Conservation (phyloP, 2,329 filamentous ascomycete genomes). For the Mollisia scopiformis region DNA sequence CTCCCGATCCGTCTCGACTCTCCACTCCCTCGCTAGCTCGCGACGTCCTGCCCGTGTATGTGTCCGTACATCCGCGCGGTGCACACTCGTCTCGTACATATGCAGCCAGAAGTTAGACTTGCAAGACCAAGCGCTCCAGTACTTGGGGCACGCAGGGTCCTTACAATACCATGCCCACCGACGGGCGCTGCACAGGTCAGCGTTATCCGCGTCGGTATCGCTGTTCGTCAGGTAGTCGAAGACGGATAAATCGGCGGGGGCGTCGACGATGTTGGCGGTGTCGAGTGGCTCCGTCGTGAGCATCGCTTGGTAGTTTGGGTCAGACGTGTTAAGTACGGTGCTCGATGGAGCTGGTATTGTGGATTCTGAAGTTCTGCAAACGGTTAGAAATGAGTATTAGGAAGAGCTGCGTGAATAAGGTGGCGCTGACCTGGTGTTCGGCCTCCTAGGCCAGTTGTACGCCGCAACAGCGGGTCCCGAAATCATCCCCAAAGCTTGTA, state of each 20-base stretch:
- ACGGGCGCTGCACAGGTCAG: conserved; percentile 18
- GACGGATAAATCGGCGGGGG: conserved; percentile 13
- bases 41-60: conserved; percentile 14
- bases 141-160: conserved; percentile 5
- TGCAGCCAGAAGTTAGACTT: conserved; percentile 21
- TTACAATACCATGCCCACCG: conserved; percentile 12
- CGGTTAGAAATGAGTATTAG: conserved; percentile 7
- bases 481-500: too few species aligned
- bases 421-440: too few species aligned
- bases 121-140: conserved; percentile 2
- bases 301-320: conserved; percentile 14
- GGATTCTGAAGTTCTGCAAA: conserved; percentile 7
- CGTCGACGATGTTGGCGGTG: conserved; percentile 7
- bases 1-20: conserved; percentile 15
- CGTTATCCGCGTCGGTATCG: conserved; percentile 16
- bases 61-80: conserved; percentile 18
- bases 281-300: conserved; percentile 13
- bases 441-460: too few species aligned
- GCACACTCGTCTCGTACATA: conserved; percentile 16
- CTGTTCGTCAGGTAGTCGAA: conserved; percentile 20
- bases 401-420: conserved; percentile 9
- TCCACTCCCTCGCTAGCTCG: conserved; percentile 18
- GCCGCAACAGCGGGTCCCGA: too few species aligned
- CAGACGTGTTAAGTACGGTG: conserved; percentile 6
- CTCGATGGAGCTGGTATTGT: conserved; percentile 13